phyloP scores from a whole-genome alignment of 2,329 filamentous ascomycete genomes.

The Hypoxylon sp. region DNA sequence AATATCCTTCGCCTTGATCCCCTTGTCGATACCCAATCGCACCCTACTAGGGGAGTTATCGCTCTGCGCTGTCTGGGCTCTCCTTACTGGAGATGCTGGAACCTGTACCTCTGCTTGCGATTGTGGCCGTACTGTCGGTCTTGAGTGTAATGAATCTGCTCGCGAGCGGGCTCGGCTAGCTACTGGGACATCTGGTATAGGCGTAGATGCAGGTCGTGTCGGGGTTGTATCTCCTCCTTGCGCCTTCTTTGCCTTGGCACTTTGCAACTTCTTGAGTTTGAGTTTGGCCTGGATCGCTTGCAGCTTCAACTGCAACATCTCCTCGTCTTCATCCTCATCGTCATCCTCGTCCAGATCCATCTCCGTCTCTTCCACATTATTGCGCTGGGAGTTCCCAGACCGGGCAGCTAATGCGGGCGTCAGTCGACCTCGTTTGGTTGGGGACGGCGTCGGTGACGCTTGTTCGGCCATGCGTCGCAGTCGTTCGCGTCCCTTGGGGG shows the following conservation, averaged over 20 bases:
- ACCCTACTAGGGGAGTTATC: conserved; percentile 84
- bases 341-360: conserved; percentile 65
- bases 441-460: conserved; percentile 77
- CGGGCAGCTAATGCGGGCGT: conserved; percentile 46
- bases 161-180: conserved; percentile 43
- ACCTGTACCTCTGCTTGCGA: conserved; percentile 72
- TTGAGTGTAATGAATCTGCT: conserved; percentile 32
- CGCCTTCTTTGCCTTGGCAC: conserved; percentile 63
- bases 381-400: conserved; percentile 30
- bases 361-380: conserved; percentile 47
- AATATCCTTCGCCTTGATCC: conserved; percentile 81
- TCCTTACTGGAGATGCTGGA: conserved; percentile 78
- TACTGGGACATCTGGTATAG: conserved; percentile 39
- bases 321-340: conserved; percentile 80
- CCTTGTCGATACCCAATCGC: conserved; percentile 90
- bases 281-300: conserved; percentile 90
- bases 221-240: conserved; percentile 34
- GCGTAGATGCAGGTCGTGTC: conserved; percentile 30
- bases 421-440: conserved; percentile 65
- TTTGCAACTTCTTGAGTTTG: conserved; percentile 88
- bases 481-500: conserved; percentile 83
- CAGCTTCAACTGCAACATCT: conserved; percentile 86
- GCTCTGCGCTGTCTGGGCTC: conserved; percentile 63
- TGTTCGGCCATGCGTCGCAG: conserved; percentile 76
- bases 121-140: conserved; percentile 43